Percentiles rank a stretch among this genome's conserved stretches.
These are phyloP conservation scores for Psilocybe tampanensis DNA, from an alignment of 768 basidiomycete species.

Conservation along the genomic window DNA sequence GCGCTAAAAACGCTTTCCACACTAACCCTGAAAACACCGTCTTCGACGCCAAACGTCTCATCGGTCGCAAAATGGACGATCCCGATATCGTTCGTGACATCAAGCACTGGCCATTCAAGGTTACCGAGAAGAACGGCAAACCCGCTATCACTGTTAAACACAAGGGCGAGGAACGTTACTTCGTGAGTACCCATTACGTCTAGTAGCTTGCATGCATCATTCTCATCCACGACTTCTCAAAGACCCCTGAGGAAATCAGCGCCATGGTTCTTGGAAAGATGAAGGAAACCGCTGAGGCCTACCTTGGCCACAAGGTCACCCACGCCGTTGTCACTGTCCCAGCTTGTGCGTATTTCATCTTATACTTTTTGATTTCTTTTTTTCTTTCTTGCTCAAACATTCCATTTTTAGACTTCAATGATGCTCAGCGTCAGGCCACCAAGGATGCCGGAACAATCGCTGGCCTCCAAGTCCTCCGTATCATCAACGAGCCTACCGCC, in stretches of 20 bases:
- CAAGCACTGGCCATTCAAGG: conserved; percentile 91
- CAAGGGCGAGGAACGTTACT: conserved; percentile 79
- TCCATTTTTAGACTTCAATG: conserved; percentile 84
- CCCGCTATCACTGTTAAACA: conserved; percentile 78
- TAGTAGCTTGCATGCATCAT: neutral
- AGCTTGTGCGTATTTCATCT: conserved; percentile 62
- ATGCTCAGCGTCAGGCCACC: conserved; percentile 98
- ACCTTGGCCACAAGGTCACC: conserved; percentile 94
- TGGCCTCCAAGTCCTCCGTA: conserved; percentile 92
- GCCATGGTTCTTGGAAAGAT: conserved; percentile 97
- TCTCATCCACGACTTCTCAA: neutral
- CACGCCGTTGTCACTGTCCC: conserved; percentile 99
- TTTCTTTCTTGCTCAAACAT: neutral
- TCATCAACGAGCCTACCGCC: conserved; percentile 97
- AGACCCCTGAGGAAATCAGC: conserved; percentile 93
- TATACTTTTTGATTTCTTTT: neutral
- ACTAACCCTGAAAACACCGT: conserved; percentile 92
- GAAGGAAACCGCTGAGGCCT: conserved; percentile 99
- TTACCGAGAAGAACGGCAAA: conserved; percentile 79
- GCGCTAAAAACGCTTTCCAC: conserved; percentile 95
- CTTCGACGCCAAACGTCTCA: conserved; percentile 96
- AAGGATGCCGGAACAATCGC: conserved; percentile 97
- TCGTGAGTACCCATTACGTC: conserved; percentile 53
- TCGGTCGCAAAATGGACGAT: conserved; percentile 85
- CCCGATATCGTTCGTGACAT: conserved; percentile 78